A percentile compares a stretch with the other conserved stretches of the same genome.
phyloP scores from a whole-genome alignment of 139 green algal species.

The Pleodorina starrii region DNA sequence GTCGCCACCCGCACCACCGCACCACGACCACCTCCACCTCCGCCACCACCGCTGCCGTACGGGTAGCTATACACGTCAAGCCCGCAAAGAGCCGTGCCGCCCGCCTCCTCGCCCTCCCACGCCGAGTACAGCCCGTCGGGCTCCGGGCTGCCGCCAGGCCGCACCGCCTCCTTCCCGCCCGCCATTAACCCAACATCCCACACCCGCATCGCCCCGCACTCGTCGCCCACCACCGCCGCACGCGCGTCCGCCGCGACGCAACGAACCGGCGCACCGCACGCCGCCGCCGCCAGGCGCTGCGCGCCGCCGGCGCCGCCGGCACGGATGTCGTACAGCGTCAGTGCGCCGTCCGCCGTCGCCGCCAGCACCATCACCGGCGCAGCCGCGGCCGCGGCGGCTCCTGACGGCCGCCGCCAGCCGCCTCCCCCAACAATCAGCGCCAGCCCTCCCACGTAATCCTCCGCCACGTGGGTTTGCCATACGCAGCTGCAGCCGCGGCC shows the following conservation, averaged over 20 bases:
- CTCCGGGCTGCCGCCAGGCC: background rate
- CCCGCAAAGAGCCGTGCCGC: background rate
- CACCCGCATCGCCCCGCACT: slow-evolving; percentile 72
- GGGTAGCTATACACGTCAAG: slow-evolving; percentile 24
- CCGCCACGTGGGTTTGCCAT: slow-evolving; percentile 51
- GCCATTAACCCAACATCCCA: slow-evolving; percentile 69
- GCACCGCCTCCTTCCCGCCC: background rate
- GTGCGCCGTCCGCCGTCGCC: slow-evolving; percentile 52
- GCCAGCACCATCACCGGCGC: slow-evolving; percentile 18
- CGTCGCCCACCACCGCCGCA: slow-evolving; percentile 67
- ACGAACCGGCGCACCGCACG: slow-evolving; percentile 65
- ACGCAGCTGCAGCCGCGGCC: background rate
- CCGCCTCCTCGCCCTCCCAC: slow-evolving; percentile 44
- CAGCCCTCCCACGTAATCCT: slow-evolving; percentile 81
- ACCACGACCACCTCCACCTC: background rate
- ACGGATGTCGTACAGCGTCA: slow-evolving; percentile 55
- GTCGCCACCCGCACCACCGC: slow-evolving; percentile 2
- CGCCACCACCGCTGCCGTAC: background rate
- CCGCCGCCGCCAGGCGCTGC: slow-evolving; percentile 9
- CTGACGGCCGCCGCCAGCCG: no score
- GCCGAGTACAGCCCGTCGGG: slow-evolving; percentile 51
- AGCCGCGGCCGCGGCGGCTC: background rate
- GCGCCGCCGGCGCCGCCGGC: background rate
- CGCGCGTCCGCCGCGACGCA: slow-evolving; percentile 72
- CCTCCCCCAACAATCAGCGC: slow-evolving; percentile 54